Evolutionary conservation across 129 eudicot species (phyloP).

Genomic region (sunflower (Helianthus annuus)): HanXRQr2.0-SUNRISE NC_035439.2:79654769-79655268

Average conservation of each 20-base stretch:
- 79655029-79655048: neutral
- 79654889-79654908: neutral
- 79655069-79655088: slow-evolving; percentile 9
- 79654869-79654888: slow-evolving; percentile 8
- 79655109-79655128: slow-evolving; percentile 13
- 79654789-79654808: too few species aligned
- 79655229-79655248: slow-evolving; percentile 7
- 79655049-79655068: neutral
- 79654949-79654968: neutral
- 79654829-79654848: neutral
- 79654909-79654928: neutral
- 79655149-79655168: slow-evolving; percentile 9
- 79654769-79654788: too few species aligned
- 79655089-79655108: slow-evolving; percentile 3
- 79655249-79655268: neutral
- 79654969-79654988: neutral
- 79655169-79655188: slow-evolving; percentile 7
- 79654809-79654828: neutral
- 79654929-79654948: neutral
- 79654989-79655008: neutral
- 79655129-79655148: slow-evolving; percentile 15
- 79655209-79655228: slow-evolving; percentile 3
- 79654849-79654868: neutral
- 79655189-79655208: neutral
- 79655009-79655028: neutral